phyloP scores from a whole-genome alignment of 2,329 filamentous ascomycete species.

The Plenodomus biglobosus region DNA sequence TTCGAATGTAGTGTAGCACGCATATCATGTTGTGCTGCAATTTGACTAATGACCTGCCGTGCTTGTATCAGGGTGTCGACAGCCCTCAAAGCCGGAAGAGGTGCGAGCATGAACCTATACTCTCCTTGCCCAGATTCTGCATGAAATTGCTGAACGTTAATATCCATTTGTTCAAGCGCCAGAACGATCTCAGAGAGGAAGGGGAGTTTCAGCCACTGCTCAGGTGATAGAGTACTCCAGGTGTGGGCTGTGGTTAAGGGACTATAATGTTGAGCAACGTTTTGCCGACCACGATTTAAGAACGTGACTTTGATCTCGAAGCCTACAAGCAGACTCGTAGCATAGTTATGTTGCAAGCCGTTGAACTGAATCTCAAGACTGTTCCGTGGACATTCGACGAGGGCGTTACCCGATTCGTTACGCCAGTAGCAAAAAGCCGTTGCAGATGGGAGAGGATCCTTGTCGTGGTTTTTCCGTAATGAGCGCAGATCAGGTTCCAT shows the following conservation, averaged over 20 bases:
- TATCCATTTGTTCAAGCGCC: slow-evolving; percentile 61
- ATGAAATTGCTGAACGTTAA: slow-evolving; percentile 72
- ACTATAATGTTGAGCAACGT: slow-evolving; percentile 29
- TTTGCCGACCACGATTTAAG: slow-evolving; percentile 53
- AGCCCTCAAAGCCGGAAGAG: slow-evolving; percentile 63
- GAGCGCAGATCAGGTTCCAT: slow-evolving; percentile 67
- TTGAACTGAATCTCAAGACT: slow-evolving; percentile 53
- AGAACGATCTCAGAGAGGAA: slow-evolving; percentile 68
- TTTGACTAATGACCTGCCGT: slow-evolving; percentile 66
- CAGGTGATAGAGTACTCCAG: slow-evolving; percentile 67
- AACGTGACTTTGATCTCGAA: slow-evolving; percentile 84
- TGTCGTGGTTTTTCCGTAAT: slow-evolving; percentile 56
- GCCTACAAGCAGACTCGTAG: slow-evolving; percentile 65
- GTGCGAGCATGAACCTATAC: slow-evolving; percentile 73
- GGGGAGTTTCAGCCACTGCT: slow-evolving; percentile 61
- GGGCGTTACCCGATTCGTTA: slow-evolving; percentile 55
- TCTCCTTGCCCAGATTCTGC: slow-evolving; percentile 73
- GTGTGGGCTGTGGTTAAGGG: slow-evolving; percentile 66
- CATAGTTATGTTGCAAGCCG: slow-evolving; percentile 53
- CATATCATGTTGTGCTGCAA: slow-evolving; percentile 63
- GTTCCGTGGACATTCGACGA: slow-evolving; percentile 62
- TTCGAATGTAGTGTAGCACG: slow-evolving; percentile 75
- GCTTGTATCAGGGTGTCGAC: slow-evolving; percentile 72
- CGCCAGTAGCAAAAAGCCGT: slow-evolving; percentile 69
- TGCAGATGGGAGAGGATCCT: slow-evolving; percentile 55